Evolutionary conservation across 768 basidiomycete genomes (phyloP).

Genomic region (Panellus pusillus): DNA sequence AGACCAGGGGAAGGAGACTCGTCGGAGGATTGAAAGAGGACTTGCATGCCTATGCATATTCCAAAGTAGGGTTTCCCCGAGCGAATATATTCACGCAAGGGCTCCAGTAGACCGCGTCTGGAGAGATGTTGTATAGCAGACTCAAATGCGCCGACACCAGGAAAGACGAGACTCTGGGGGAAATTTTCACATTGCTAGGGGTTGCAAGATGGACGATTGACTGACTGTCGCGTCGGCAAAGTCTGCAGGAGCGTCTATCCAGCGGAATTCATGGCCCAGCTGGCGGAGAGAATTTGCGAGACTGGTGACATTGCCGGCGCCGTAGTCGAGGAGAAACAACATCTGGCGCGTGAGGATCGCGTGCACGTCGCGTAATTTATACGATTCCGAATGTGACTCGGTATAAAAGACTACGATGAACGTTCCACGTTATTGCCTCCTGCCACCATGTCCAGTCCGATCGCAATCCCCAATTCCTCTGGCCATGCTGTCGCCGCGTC

Average conservation of each 20-base stretch:
- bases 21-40: slow-evolving; percentile 84
- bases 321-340: slow-evolving; percentile 94
- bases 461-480: slow-evolving; percentile 40
- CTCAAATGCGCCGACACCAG: slow-evolving; percentile 93
- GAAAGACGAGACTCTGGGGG: slow-evolving; percentile 87
- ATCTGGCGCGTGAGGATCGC: slow-evolving; percentile 3
- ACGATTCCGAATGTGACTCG: background rate
- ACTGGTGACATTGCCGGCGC: slow-evolving; percentile 92
- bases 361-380: background rate
- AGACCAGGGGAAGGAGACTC: slow-evolving; percentile 82
- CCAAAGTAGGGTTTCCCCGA: slow-evolving; percentile 95
- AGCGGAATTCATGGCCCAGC: slow-evolving; percentile 85
- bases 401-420: slow-evolving; percentile 1
- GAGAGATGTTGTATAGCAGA: slow-evolving; percentile 80
- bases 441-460: slow-evolving; percentile 47
- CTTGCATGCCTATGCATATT: slow-evolving; percentile 98
- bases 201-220: slow-evolving; percentile 23
- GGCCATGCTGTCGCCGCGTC: slow-evolving; percentile 47
- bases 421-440: background rate
- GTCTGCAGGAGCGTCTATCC: slow-evolving; percentile 81
- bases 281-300: slow-evolving; percentile 87
- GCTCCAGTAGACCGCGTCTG: slow-evolving; percentile 72
- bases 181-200: slow-evolving; percentile 8
- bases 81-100: slow-evolving; percentile 76
- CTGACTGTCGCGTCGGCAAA: slow-evolving; percentile 89